phyloP scores from a whole-genome alignment of 179 eudicot species.

The Silene coronaria region DNA sequence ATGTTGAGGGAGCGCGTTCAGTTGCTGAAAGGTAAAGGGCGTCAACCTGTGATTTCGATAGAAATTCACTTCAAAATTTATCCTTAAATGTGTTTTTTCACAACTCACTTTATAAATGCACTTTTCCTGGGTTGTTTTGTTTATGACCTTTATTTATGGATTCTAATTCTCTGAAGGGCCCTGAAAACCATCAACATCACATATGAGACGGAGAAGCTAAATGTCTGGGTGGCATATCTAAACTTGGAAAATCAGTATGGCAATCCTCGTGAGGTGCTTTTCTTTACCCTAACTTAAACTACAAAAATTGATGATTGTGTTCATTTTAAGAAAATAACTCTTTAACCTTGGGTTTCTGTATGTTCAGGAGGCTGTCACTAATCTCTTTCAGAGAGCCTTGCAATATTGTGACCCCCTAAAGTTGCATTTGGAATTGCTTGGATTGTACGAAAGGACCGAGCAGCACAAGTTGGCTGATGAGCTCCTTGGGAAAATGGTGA shows the following conservation, averaged over 20 bases:
- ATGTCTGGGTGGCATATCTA: conserved; percentile 85
- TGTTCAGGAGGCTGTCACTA: conserved; percentile 67
- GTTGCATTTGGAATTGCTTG: conserved; percentile 67
- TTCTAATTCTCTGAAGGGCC: conserved; percentile 47
- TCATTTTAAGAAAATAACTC: not conserved
- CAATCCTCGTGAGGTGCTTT: conserved; percentile 65
- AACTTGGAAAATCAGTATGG: conserved; percentile 86
- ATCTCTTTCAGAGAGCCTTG: conserved; percentile 72
- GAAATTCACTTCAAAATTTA: not conserved
- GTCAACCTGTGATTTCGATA: not conserved
- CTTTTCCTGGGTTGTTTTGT: not conserved
- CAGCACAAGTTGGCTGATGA: conserved; percentile 65
- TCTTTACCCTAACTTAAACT: not conserved
- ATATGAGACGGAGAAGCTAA: conserved; percentile 78
- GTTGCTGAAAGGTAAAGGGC: conserved; percentile 71
- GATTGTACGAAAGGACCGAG: conserved; percentile 78
- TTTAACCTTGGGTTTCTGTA: not conserved
- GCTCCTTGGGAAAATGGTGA: conserved; percentile 72
- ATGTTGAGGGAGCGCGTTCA: conserved; percentile 81
- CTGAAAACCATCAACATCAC: conserved; percentile 73
- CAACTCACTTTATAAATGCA: not conserved
- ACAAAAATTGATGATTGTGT: not conserved
- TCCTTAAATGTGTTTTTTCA: not conserved
- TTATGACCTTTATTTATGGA: not conserved
- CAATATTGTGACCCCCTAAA: conserved; percentile 84